Base-by-base conservation (phyloP, 352 stramenopile genomes). In the Pythium guiyangense region DNA sequence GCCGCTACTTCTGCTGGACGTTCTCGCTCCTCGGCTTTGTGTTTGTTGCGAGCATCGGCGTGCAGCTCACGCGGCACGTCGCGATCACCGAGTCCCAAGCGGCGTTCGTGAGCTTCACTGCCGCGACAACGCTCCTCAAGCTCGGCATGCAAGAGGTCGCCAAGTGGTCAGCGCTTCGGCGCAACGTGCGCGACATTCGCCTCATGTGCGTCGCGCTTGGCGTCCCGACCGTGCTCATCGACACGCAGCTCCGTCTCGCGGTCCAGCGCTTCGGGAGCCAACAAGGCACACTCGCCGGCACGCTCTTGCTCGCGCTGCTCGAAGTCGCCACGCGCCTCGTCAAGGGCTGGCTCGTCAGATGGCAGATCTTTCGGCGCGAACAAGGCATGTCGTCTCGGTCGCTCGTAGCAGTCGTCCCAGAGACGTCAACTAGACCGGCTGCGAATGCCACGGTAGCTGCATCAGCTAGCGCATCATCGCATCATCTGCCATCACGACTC, bases 181-280 rank as follows among this genome's bases (percentile, higher is more conserved):
- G 62, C 17, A 44, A 51, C 0, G 63, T 71, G 3, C 42, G 66
- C 1, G 70, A 71, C 44, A 77, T 69, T 11, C 73, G 70, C 14
- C 55, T 66, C 34, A 76, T 79, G 67, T 73, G 69, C 35, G 62
- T 77, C 25, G 35, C 58, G 0, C 60, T 79, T 5, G 54, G 52
- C 4, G 29, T 69, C 10, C 57, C 58, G 8, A 66, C 63, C 0
- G 59, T 66, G 18, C 59, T 69, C 29, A 62, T 69, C 17, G 58
- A 63, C 44, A 63, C 53, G 0, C 63, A 66, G 54, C 39, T 60
- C 14, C 63, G 63, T 4, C 49, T 65, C 18, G 12, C 57, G 0
- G 4, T 65, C 1, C 57, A 58, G 31, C 39, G 27, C 1, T 22
- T 54, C 0, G 43, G 27, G 4, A 50, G 17, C 9, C 43, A 31